Base-by-base conservation (phyloP, 2,329 filamentous ascomycete genomes). In the Fusarium longipes region DNA sequence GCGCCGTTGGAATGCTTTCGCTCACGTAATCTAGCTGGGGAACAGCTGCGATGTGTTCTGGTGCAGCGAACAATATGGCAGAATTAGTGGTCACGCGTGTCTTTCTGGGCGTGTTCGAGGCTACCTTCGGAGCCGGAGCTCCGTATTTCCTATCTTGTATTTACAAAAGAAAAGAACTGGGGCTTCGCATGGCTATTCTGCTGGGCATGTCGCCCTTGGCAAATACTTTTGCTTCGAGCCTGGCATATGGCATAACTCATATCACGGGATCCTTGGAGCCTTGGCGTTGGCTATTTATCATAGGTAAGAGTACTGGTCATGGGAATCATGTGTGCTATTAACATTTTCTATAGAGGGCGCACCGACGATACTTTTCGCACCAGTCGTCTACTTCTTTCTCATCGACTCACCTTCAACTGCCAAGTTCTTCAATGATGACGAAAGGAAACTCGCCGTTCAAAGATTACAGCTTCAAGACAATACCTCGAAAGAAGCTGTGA, bases 61-160 rank as follows among this genome's bases (percentile, higher is more conserved):
- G 69, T 1, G 22, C 63, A 2, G 68, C 45, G 0, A 38, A 52
- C 0, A 71, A 40, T 3, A 45, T 71, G 35, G 18, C 49, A 0
- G 47, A 68, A 2, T 35, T 70, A 17, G 57, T 70, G 3, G 57
- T 45, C 0, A 64, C 57, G 0, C 56, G 68, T 0, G 38, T 54
- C 1, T 47, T 68, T 7, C 30, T 71, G 0, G 69, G 69, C 0
- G 48, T 71, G 0, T 70, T 71, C 0, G 69, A 71, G 25, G 69
- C 69, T 1, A 58, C 69, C 0, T 71, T 71, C 38, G 69, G 69
- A 1, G 66, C 69, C 0, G 69, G 69, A 0, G 69, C 69, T 2
- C 69, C 69, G 0, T 71, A 65, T 17, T 71, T 70, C 33, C 14
- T 71, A 0, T 71, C 69, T 0, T 57, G 56, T 14, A 9, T 71